Conservation (phyloP, 768 basidiomycete genomes). For the Thelephora aurantiotincta region DNA sequence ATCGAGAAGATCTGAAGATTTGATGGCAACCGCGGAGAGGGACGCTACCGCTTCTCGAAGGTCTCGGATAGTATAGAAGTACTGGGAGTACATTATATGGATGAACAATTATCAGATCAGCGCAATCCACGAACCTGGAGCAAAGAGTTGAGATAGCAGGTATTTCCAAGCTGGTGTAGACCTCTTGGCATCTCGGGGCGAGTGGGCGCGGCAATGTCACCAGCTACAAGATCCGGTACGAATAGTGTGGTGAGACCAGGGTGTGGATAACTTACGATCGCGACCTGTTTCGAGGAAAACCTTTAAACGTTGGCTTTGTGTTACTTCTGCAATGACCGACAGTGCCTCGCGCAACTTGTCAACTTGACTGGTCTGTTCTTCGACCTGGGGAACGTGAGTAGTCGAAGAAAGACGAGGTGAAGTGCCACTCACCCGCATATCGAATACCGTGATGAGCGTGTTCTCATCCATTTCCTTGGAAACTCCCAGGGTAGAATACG, state of each 20-base stretch:
- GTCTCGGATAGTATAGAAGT: constrained; percentile 93
- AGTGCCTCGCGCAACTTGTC: constrained; percentile 67
- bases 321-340: constrained; percentile 55
- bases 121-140: constrained; percentile 35
- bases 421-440: constrained; percentile 42
- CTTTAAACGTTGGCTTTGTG: constrained; percentile 59
- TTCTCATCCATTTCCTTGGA: constrained; percentile 59
- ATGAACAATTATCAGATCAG: neutral
- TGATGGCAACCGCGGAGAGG: constrained; percentile 38
- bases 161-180: constrained; percentile 80
- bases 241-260: neutral
- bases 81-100: constrained; percentile 29
- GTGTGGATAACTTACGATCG: constrained; percentile 47
- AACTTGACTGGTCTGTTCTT: constrained; percentile 52
- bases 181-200: constrained; percentile 69
- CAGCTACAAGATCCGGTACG: constrained; percentile 29
- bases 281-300: constrained; percentile 49
- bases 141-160: constrained; percentile 75
- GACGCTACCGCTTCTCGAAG: constrained; percentile 62
- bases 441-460: constrained; percentile 63
- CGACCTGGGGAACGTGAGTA: constrained; percentile 29
- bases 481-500: constrained; percentile 59
- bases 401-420: constrained; percentile 1
- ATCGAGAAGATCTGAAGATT: constrained; percentile 50
- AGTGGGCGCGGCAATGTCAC: constrained; percentile 38